Evolutionary conservation across 2,329 filamentous ascomycete genomes (phyloP).

Genomic region (Geosmithia morbida): DNA sequence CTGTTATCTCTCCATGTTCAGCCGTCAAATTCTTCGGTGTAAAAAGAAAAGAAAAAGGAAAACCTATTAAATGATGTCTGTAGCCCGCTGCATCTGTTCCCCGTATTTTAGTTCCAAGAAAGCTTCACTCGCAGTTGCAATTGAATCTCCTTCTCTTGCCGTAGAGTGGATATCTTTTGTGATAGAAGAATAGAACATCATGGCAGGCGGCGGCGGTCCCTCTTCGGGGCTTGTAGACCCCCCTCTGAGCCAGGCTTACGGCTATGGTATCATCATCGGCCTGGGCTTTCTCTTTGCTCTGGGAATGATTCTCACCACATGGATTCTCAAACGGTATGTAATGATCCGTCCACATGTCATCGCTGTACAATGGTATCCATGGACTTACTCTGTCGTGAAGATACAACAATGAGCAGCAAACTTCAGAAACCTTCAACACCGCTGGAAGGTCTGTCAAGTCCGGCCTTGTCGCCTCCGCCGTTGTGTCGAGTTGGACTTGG

Average conservation of each 20-base stretch:
- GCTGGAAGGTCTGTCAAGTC: conserved; percentile 81
- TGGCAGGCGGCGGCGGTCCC: not conserved
- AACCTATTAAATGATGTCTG: not conserved
- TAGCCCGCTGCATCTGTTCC: not conserved
- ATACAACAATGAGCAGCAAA: conserved; percentile 56
- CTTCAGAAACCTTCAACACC: conserved; percentile 85
- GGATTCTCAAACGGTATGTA: not conserved
- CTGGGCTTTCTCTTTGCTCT: conserved; percentile 61
- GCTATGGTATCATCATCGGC: conserved; percentile 67
- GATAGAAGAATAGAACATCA: not conserved
- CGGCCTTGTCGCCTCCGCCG: conserved; percentile 72
- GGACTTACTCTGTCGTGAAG: conserved; percentile 36
- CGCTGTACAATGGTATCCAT: not conserved
- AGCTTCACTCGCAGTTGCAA: not conserved
- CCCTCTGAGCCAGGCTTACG: conserved; percentile 44
- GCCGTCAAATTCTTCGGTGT: no score
- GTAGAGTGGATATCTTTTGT: not conserved
- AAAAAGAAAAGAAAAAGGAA: not conserved
- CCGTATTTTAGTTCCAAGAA: not conserved
- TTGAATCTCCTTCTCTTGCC: not conserved
- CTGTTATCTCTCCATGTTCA: not conserved
- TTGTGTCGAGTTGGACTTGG: conserved; percentile 93
- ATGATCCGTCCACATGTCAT: not conserved
- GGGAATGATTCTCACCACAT: conserved; percentile 35
- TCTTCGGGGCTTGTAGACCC: conserved; percentile 4